A percentile compares a stretch with the other conserved stretches of the same genome.
Evolutionary conservation across 192 early-diverging fungal species (phyloP).

Genomic region (Coemansia sp.): DNA sequence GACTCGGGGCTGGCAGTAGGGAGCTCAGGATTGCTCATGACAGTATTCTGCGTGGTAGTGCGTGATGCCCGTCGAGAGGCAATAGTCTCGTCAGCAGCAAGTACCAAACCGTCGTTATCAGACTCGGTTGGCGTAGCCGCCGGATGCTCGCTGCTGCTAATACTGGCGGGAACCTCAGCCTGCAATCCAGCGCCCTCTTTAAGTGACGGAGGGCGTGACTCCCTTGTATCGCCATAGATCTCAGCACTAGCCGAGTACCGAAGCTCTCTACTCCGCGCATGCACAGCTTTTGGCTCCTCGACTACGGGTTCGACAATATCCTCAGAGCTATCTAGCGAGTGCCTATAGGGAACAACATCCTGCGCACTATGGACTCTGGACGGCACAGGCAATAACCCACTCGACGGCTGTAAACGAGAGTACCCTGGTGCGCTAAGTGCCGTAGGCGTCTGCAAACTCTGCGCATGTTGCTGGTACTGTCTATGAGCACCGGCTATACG

Average conservation of each 20-base stretch:
- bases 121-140: not conserved
- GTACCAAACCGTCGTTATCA: constrained; percentile 27
- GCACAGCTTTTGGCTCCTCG: constrained; percentile 1
- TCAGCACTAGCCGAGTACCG: constrained; percentile 8
- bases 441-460: constrained; percentile 29
- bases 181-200: not conserved
- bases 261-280: constrained; percentile 3
- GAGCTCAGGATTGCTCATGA: constrained; percentile 28
- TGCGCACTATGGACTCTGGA: constrained; percentile 30
- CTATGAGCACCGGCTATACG: constrained; percentile 18
- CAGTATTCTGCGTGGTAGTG: constrained; percentile 16
- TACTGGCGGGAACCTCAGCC: not conserved
- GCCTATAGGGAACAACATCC: constrained; percentile 11
- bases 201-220: not conserved
- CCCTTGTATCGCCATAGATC: constrained; percentile 4
- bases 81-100: constrained; percentile 33
- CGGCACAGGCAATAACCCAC: not conserved
- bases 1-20: not conserved
- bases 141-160: not conserved
- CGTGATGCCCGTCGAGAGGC: constrained; percentile 23
- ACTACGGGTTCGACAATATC: not conserved
- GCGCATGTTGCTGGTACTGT: constrained; percentile 40
- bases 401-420: constrained; percentile 17
- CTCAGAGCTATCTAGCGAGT: not conserved
- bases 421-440: constrained; percentile 29